phyloP scores from a whole-genome alignment of 1,139 yeast genomes.

The Saccharomyces pastorianus region DNA sequence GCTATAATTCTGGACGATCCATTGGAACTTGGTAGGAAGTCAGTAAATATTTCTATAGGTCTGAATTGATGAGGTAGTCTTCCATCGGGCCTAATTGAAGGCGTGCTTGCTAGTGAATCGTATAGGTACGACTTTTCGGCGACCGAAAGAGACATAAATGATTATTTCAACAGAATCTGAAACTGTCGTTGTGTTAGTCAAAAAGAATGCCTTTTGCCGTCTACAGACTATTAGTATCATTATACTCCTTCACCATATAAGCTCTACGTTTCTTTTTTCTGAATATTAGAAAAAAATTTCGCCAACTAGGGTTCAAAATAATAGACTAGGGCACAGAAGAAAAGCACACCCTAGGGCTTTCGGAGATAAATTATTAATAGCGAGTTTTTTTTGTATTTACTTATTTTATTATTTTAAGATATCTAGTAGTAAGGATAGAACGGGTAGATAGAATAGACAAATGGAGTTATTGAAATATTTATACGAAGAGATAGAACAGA shows the following conservation, averaged over 20 bases:
- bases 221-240: background rate
- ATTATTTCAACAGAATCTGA: background rate
- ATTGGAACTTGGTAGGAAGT: slow-evolving; percentile 76
- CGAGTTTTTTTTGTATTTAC: background rate
- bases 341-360: background rate
- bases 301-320: background rate
- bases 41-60: slow-evolving; percentile 75
- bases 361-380: background rate
- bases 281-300: background rate
- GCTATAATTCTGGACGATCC: slow-evolving; percentile 85
- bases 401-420: background rate
- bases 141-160: slow-evolving; percentile 62
- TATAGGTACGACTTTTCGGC: slow-evolving; percentile 78
- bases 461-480: background rate
- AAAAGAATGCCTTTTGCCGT: background rate
- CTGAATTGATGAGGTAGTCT: slow-evolving; percentile 66
- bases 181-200: background rate
- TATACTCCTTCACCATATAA: background rate
- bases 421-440: background rate
- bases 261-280: background rate
- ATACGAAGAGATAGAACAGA: background rate
- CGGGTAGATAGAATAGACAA: background rate
- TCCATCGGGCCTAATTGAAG: slow-evolving; percentile 78
- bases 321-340: background rate
- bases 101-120: slow-evolving; percentile 56